A percentile compares a stretch with the other conserved stretches of the same genome.
Evolutionary conservation across 2,329 filamentous ascomycete species (phyloP).

Genomic region (Pestalotiopsis sp.): DNA sequence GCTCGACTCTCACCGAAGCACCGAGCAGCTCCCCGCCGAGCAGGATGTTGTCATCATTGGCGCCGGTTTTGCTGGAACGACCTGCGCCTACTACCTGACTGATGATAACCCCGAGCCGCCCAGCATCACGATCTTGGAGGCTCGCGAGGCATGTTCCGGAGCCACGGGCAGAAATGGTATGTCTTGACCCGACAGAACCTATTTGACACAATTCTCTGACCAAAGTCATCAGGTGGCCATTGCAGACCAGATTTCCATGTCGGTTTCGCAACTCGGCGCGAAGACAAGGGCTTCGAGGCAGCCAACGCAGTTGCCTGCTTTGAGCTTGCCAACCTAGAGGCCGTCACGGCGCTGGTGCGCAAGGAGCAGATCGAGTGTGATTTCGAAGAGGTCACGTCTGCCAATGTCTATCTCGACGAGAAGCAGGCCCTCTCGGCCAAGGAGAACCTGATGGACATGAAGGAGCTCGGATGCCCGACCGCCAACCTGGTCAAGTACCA

Average conservation of each 20-base stretch:
- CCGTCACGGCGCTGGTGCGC: slow-evolving; percentile 1
- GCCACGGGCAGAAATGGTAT: slow-evolving; percentile 14
- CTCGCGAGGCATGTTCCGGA: slow-evolving; percentile 14
- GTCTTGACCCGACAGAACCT: not conserved
- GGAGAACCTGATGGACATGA: not conserved
- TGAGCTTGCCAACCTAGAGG: slow-evolving; percentile 10
- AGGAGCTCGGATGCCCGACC: not conserved
- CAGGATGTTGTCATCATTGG: slow-evolving; percentile 14
- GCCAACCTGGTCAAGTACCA: not conserved
- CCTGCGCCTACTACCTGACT: slow-evolving; percentile 11
- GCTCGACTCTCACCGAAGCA: slow-evolving; percentile 14
- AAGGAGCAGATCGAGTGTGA: slow-evolving; percentile 12
- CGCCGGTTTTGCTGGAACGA: slow-evolving; percentile 12
- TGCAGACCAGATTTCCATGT: slow-evolving; percentile 12
- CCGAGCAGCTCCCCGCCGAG: slow-evolving; percentile 9
- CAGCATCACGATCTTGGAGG: slow-evolving; percentile 14
- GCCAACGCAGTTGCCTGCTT: slow-evolving; percentile 13
- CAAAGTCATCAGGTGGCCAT: slow-evolving; percentile 8
- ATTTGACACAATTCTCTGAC: not conserved
- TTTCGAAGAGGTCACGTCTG: slow-evolving; percentile 13
- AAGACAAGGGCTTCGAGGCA: slow-evolving; percentile 8
- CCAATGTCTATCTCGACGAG: slow-evolving; percentile 14
- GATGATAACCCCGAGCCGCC: not conserved
- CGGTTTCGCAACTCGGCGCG: not conserved
- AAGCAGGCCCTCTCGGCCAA: not conserved